phyloP scores from a whole-genome alignment of 1,284 basidiomycete genomes.

The Sporisorium graminicola region DNA sequence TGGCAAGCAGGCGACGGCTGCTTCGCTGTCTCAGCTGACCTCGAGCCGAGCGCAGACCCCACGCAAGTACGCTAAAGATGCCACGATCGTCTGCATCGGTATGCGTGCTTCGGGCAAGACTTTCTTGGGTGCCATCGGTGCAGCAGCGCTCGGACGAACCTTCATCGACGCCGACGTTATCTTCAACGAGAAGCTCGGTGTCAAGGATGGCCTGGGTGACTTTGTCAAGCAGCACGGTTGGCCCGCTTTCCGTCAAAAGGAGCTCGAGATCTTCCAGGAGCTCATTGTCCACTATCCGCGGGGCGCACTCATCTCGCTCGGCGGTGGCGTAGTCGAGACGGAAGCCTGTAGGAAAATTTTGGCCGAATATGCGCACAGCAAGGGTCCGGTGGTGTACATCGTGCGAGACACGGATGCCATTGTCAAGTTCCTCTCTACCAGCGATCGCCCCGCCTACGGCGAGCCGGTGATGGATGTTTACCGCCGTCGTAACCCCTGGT shows the following conservation, averaged over 20 bases:
- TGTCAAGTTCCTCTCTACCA: conserved; percentile 85
- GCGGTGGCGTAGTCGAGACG: conserved; percentile 94
- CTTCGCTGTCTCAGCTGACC: conserved; percentile 20
- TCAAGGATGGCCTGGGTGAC: conserved; percentile 75
- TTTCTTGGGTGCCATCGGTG: conserved; percentile 84
- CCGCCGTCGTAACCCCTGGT: conserved; percentile 87
- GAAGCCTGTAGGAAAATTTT: conserved; percentile 76
- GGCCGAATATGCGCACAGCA: conserved; percentile 76
- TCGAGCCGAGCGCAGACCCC: conserved; percentile 46
- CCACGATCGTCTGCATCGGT: conserved; percentile 87
- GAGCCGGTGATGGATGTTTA: conserved; percentile 83
- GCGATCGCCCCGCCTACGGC: conserved; percentile 80
- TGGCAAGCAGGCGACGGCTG: conserved; percentile 9
- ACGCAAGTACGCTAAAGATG: conserved; percentile 71
- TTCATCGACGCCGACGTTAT: conserved; percentile 89
- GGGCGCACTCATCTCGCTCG: conserved; percentile 77
- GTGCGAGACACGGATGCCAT: conserved; percentile 80
- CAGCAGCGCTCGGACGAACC: conserved; percentile 79
- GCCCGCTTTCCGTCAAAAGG: conserved; percentile 78
- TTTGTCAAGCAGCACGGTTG: conserved; percentile 84
- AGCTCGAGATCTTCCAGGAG: conserved; percentile 69
- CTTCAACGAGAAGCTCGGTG: conserved; percentile 77
- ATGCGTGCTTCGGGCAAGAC: conserved; percentile 99
- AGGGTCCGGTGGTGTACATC: conserved; percentile 80
- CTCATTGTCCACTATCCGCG: conserved; percentile 68